Evolutionary conservation across 352 stramenopile genomes (phyloP).

Genomic region (Blastocystis sp.): DNA sequence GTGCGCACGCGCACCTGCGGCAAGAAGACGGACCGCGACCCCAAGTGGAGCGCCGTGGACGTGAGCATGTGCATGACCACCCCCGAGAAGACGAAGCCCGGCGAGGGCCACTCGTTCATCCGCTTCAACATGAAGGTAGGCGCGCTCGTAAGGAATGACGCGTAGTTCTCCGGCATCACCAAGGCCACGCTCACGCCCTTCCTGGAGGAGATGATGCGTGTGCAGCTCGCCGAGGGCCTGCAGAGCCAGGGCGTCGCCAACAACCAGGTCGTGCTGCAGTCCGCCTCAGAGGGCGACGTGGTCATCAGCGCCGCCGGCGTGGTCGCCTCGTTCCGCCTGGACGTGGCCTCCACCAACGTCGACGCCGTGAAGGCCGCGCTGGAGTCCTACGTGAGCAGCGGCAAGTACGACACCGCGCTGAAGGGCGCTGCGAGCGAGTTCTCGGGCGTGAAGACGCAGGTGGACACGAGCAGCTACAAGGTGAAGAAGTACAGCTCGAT

Average conservation of each 20-base stretch:
- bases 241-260: constrained; percentile 7
- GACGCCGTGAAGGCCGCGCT: constrained; percentile 7
- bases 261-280: constrained; percentile 53
- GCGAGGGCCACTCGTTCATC: constrained; percentile 61
- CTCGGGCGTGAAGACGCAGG: not conserved
- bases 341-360: constrained; percentile 2
- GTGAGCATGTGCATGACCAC: constrained; percentile 50
- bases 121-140: constrained; percentile 42
- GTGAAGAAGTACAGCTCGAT: constrained; percentile 62
- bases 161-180: constrained; percentile 47
- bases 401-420: constrained; percentile 26
- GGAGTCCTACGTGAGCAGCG: constrained; percentile 45
- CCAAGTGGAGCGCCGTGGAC: constrained; percentile 44
- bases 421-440: not conserved
- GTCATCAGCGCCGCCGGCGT: not conserved
- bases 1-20: constrained; percentile 60
- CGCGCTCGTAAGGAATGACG: not conserved
- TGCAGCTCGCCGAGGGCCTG: constrained; percentile 29
- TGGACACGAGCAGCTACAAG: constrained; percentile 7
- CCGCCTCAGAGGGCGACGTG: not conserved
- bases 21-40: constrained; percentile 58
- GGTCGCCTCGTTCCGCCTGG: constrained; percentile 30
- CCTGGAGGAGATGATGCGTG: constrained; percentile 53
- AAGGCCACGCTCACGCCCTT: not conserved
- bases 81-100: constrained; percentile 59